These are phyloP conservation scores for Hypomyces rosellus DNA, from an alignment of 2,329 filamentous ascomycete species.

Conservation along the genomic window DNA sequence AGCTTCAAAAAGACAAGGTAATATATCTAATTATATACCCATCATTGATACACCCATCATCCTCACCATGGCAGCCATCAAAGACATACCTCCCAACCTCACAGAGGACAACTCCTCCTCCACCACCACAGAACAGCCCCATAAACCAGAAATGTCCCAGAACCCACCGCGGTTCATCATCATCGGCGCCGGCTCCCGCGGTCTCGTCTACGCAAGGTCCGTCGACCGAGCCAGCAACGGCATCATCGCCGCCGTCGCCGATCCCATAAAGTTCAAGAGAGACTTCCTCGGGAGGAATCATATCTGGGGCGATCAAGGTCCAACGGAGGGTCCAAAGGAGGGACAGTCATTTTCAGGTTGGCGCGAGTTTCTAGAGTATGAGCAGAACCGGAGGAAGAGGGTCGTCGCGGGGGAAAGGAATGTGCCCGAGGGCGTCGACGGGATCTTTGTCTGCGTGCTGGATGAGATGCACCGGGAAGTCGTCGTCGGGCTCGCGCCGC, in stretches of 20 bases:
- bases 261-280: constrained; percentile 74
- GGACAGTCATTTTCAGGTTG: constrained; percentile 69
- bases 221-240: constrained; percentile 60
- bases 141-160: constrained; percentile 39
- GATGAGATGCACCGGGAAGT: constrained; percentile 87
- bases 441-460: constrained; percentile 60
- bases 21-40: no score
- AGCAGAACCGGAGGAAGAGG: constrained; percentile 53
- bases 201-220: constrained; percentile 65
- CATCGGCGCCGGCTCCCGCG: constrained; percentile 77
- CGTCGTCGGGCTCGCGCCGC: constrained; percentile 63
- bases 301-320: constrained; percentile 76
- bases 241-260: constrained; percentile 69
- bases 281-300: constrained; percentile 61
- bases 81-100: no score
- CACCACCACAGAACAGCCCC: constrained; percentile 23
- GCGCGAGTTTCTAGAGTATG: constrained; percentile 70
- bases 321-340: constrained; percentile 42
- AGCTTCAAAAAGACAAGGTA: no score
- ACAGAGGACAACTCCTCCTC: background rate
- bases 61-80: no score
- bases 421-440: constrained; percentile 53
- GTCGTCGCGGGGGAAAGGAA: constrained; percentile 40
- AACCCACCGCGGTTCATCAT: constrained; percentile 63
- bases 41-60: no score